phyloP scores from a whole-genome alignment of 164 flowering plant species.

The Vitis vinifera region ASM3070453v1 NC_081814.1:1239501-1240000 shows the following conservation, averaged over 20 bases:
- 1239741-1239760: slow-evolving; percentile 55
- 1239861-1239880: slow-evolving; percentile 43
- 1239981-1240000: slow-evolving; percentile 11
- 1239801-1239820: slow-evolving; percentile 47
- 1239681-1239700: slow-evolving; percentile 38
- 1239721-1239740: slow-evolving; percentile 37
- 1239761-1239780: slow-evolving; percentile 41
- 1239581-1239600: slow-evolving; percentile 50
- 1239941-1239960: slow-evolving; percentile 32
- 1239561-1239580: slow-evolving; percentile 55
- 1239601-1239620: slow-evolving; percentile 53
- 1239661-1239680: slow-evolving; percentile 35
- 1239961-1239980: slow-evolving; percentile 46
- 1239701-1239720: slow-evolving; percentile 33
- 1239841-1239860: slow-evolving; percentile 38
- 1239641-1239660: slow-evolving; percentile 37
- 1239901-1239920: slow-evolving; percentile 43
- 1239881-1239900: slow-evolving; percentile 54
- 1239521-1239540: slow-evolving; percentile 30
- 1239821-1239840: slow-evolving; percentile 36
- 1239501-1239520: slow-evolving; percentile 39
- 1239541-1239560: slow-evolving; percentile 46
- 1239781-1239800: slow-evolving; percentile 23
- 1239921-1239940: slow-evolving; percentile 48
- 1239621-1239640: slow-evolving; percentile 56